A percentile compares a stretch with the other conserved stretches of the same genome.
These are phyloP conservation scores for Pichia kudriavzevii DNA, from an alignment of 1,139 yeast genomes.

Conservation along the genomic window DNA sequence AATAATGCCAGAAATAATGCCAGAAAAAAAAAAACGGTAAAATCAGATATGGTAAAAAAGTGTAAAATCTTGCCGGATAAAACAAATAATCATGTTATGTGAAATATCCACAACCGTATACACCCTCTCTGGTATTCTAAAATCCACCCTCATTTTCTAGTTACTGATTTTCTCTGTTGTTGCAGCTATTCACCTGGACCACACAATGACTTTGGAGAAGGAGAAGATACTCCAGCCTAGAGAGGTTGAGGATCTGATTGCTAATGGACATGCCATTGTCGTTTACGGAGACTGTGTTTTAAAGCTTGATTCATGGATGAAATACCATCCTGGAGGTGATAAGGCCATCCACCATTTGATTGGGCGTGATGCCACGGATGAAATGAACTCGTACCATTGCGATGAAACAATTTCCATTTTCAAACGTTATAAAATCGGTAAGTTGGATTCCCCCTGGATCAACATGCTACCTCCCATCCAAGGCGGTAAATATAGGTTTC, in stretches of 20 bases:
- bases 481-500: conserved; percentile 51
- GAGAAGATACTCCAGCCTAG: conserved; percentile 4
- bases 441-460: conserved; percentile 55
- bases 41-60: no score
- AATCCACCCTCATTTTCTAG: no score
- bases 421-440: conserved; percentile 54
- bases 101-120: no score
- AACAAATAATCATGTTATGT: no score
- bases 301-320: conserved; percentile 63
- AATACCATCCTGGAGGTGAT: conserved; percentile 82
- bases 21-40: no score
- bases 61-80: no score
- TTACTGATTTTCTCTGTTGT: no score
- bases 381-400: conserved; percentile 76
- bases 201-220: no score
- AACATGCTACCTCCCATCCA: conserved; percentile 84
- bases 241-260: conserved; percentile 47
- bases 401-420: conserved; percentile 48
- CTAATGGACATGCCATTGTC: conserved; percentile 62
- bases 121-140: no score
- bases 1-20: no score
- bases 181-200: no score
- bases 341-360: conserved; percentile 76
- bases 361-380: conserved; percentile 88
- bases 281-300: conserved; percentile 57